Evolutionary conservation across 495 filamentous ascomycete genomes (phyloP).

Genomic region (Bacidia rubella): DNA sequence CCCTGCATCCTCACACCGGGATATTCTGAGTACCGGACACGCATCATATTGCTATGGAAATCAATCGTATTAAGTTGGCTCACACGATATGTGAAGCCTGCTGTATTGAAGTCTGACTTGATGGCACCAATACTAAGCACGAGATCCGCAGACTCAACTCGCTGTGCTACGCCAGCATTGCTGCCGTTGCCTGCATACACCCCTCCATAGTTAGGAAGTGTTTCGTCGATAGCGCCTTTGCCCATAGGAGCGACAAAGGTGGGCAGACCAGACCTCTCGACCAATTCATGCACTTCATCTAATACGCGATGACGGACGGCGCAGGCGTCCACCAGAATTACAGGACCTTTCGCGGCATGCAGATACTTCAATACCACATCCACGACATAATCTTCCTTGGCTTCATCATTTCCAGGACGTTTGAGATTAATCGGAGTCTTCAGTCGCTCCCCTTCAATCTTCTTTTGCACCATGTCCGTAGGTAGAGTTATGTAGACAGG

Average conservation of each 20-base stretch:
- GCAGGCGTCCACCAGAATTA: constrained; percentile 86
- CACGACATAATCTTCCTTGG: constrained; percentile 73
- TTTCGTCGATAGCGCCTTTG: constrained; percentile 77
- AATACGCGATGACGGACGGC: constrained; percentile 68
- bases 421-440: constrained; percentile 54
- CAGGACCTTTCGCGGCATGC: constrained; percentile 57
- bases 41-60: constrained; percentile 66
- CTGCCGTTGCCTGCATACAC: constrained; percentile 81
- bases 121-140: constrained; percentile 75
- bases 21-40: constrained; percentile 70
- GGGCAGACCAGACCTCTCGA: constrained; percentile 63
- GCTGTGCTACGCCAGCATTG: constrained; percentile 51
- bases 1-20: constrained; percentile 75
- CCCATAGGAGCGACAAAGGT: constrained; percentile 88
- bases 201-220: constrained; percentile 60
- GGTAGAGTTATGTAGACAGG: constrained; percentile 82
- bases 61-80: constrained; percentile 76
- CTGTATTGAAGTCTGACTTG: constrained; percentile 82
- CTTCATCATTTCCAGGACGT: constrained; percentile 49
- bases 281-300: constrained; percentile 61
- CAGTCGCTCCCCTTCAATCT: constrained; percentile 60
- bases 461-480: constrained; percentile 69
- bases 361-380: constrained; percentile 66
- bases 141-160: constrained; percentile 69
- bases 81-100: constrained; percentile 76